Evolutionary conservation across 164 flowering plant species (phyloP).

Genomic region (Cinnamomum micranthum): DNA sequence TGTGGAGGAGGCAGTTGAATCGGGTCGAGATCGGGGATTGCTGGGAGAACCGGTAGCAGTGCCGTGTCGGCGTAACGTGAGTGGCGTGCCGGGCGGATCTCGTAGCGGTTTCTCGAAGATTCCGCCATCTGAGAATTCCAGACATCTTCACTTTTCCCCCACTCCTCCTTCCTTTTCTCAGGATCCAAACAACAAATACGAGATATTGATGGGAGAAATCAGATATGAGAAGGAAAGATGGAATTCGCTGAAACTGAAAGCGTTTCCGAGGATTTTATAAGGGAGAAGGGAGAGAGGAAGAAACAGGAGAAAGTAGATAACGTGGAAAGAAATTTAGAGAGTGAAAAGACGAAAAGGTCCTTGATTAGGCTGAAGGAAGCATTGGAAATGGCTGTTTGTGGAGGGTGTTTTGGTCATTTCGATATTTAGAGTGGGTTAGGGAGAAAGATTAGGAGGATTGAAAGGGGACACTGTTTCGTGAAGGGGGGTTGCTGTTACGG

Average conservation of each 20-base stretch:
- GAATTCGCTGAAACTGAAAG: neutral
- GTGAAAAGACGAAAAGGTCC: neutral
- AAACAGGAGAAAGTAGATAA: neutral
- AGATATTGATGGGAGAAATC: neutral
- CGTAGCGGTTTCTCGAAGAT: slow-evolving; percentile 16
- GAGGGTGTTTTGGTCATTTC: neutral
- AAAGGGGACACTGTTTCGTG: neutral
- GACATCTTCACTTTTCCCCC: slow-evolving; percentile 11
- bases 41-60: slow-evolving; percentile 16
- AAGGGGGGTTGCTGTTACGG: too few relatives aligned
- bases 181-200: too few relatives aligned
- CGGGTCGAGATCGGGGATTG: slow-evolving; percentile 31
- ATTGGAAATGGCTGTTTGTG: neutral
- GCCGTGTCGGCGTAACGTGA: neutral
- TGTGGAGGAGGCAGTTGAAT: slow-evolving; percentile 24
- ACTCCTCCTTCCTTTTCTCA: neutral
- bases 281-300: neutral
- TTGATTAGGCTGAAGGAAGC: neutral
- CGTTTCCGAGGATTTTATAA: neutral
- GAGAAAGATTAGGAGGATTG: neutral
- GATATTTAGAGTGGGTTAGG: neutral
- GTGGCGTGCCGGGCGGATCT: slow-evolving; percentile 6
- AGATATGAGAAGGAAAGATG: neutral
- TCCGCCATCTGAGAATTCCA: slow-evolving; percentile 29
- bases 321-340: neutral